These are phyloP conservation scores for Crepidotus variabilis DNA, from an alignment of 768 basidiomycete species.

Conservation along the genomic window DNA sequence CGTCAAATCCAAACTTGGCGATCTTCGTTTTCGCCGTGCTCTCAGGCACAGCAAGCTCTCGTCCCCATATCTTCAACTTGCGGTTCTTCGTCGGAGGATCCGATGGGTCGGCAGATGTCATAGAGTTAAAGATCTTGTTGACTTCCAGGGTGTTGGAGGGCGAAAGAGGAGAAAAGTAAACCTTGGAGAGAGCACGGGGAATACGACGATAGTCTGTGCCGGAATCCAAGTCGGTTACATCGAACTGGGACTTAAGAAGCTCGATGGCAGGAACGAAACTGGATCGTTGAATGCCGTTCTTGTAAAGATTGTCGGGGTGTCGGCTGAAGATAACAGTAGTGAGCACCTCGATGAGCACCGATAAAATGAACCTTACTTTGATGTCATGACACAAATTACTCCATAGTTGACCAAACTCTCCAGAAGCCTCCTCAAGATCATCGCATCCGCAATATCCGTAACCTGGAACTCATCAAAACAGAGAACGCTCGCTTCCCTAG, in stretches of 20 bases:
- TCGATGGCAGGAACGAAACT: slow-evolving; percentile 96
- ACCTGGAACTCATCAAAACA: slow-evolving; percentile 99
- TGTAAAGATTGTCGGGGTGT: slow-evolving; percentile 95
- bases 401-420: slow-evolving; percentile 85
- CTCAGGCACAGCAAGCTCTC: slow-evolving; percentile 74
- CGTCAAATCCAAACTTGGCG: slow-evolving; percentile 82
- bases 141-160: slow-evolving; percentile 66
- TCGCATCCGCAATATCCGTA: slow-evolving; percentile 96
- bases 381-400: slow-evolving; percentile 93
- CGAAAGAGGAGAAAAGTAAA: slow-evolving; percentile 84
- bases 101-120: slow-evolving; percentile 49
- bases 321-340: slow-evolving; percentile 53
- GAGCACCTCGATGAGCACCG: not conserved
- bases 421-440: slow-evolving; percentile 90
- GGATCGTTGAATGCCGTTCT: slow-evolving; percentile 95
- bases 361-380: slow-evolving; percentile 63
- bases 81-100: slow-evolving; percentile 61
- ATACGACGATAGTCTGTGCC: slow-evolving; percentile 97
- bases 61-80: slow-evolving; percentile 84
- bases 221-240: slow-evolving; percentile 92
- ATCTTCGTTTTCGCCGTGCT: slow-evolving; percentile 59
- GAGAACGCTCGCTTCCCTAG: slow-evolving; percentile 76
- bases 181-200: slow-evolving; percentile 88
- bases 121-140: slow-evolving; percentile 76
- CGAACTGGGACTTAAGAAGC: slow-evolving; percentile 81